Conservation (phyloP, 1,284 basidiomycete species). For the Tranzscheliella williamsii region DNA sequence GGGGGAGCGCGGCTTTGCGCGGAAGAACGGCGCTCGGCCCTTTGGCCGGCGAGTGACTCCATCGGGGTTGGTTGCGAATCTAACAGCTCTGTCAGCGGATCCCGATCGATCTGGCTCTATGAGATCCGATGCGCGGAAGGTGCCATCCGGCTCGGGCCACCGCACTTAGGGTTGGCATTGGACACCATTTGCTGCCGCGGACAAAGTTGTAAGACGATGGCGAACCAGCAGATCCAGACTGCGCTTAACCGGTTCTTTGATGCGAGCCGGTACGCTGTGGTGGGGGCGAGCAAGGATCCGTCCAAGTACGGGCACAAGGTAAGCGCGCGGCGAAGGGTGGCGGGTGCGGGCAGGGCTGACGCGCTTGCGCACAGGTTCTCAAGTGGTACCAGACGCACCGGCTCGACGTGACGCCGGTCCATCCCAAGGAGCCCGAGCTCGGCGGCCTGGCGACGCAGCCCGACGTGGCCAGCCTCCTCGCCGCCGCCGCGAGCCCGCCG, state of each 20-base stretch:
- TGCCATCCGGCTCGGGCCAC: background rate
- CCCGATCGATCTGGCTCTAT: too few relatives aligned
- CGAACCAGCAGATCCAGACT: constrained; percentile 21
- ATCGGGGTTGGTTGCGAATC: too few relatives aligned
- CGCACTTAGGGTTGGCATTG: background rate
- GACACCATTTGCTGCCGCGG: constrained; percentile 1
- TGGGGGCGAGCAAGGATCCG: constrained; percentile 52
- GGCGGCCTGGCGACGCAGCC: constrained; percentile 29
- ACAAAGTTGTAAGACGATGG: constrained; percentile 5
- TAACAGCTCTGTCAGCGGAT: too few relatives aligned
- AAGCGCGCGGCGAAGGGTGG: too few relatives aligned
- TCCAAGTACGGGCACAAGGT: constrained; percentile 57
- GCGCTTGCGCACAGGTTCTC: constrained; percentile 30
- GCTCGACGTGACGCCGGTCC: constrained; percentile 49
- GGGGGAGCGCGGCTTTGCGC: too few relatives aligned
- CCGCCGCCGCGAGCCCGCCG: constrained; percentile 9
- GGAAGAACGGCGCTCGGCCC: too few relatives aligned
- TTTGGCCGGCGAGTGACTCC: too few relatives aligned
- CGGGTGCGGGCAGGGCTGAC: background rate
- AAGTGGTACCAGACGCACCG: constrained; percentile 52
- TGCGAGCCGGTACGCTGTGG: constrained; percentile 46
- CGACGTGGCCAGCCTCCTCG: constrained; percentile 15
- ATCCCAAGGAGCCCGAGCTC: constrained; percentile 47
- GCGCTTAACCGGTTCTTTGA: constrained; percentile 44
- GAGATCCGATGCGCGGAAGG: too few relatives aligned